phyloP scores from a whole-genome alignment of 2,329 filamentous ascomycete genomes.

The Seiridium cupressi region DNA sequence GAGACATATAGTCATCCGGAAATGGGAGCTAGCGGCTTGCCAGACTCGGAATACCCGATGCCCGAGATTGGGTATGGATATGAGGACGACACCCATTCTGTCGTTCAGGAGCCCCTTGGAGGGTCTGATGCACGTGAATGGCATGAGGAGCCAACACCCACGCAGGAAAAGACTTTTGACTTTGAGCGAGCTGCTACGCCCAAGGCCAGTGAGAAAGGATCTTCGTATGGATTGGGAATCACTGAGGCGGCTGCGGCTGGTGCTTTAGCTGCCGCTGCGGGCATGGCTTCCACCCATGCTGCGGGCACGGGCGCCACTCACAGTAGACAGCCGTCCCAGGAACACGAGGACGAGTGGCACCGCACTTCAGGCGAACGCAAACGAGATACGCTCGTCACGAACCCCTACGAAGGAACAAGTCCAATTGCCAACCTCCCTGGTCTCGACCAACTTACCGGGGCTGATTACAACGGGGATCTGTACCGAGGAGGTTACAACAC shows the following conservation, averaged over 20 bases:
- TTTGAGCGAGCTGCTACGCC: constrained; percentile 28
- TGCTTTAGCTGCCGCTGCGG: constrained; percentile 49
- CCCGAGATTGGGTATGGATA: constrained; percentile 69
- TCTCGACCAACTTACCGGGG: constrained; percentile 43
- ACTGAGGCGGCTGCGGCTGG: constrained; percentile 50
- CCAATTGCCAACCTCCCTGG: constrained; percentile 56
- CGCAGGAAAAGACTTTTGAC: constrained; percentile 25
- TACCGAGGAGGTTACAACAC: constrained; percentile 48
- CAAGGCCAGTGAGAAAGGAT: constrained; percentile 31
- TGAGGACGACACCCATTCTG: constrained; percentile 70
- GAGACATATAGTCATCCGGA: constrained; percentile 49
- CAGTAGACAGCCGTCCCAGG: constrained; percentile 53
- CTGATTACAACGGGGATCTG: constrained; percentile 32
- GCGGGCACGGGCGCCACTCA: constrained; percentile 44
- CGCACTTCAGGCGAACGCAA: constrained; percentile 62
- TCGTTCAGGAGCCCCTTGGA: constrained; percentile 72
- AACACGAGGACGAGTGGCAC: constrained; percentile 64
- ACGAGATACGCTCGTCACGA: constrained; percentile 64
- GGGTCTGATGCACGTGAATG: constrained; percentile 35
- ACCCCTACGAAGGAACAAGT: constrained; percentile 65
- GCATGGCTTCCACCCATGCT: constrained; percentile 33
- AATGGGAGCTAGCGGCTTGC: constrained; percentile 69
- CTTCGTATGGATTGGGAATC: constrained; percentile 39
- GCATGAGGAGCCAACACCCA: constrained; percentile 29
- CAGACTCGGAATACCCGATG: constrained; percentile 67